These are phyloP conservation scores for Paraleonurus japonicus DNA, from an alignment of 257 asterid species.

Conservation along the genomic window DNA sequence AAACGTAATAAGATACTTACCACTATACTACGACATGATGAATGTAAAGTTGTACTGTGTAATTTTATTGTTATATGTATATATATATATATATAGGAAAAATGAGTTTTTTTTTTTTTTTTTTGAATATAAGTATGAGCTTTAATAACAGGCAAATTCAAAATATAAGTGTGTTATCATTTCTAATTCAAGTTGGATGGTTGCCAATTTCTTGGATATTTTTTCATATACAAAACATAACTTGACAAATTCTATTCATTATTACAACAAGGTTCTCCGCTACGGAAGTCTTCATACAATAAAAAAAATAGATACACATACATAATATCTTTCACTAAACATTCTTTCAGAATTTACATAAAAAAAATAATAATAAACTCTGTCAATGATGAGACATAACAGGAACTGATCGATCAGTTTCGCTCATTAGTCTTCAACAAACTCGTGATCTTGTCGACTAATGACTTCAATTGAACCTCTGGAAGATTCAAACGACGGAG, in stretches of 20 bases:
- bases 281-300: conserved; percentile 21
- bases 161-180: not conserved
- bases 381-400: not conserved
- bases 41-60: no score
- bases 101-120: no score
- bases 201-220: not conserved
- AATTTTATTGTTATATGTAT: no score
- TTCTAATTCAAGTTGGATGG: not conserved
- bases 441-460: conserved; percentile 28
- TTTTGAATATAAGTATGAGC: no score
- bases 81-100: no score
- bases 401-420: not conserved
- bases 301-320: not conserved
- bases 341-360: conserved; percentile 26
- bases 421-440: conserved; percentile 31
- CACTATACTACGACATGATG: no score
- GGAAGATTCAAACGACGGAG: conserved; percentile 44
- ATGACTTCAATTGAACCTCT: conserved; percentile 28
- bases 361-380: conserved; percentile 2
- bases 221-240: not conserved
- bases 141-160: no score
- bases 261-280: not conserved
- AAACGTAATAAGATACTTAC: no score
- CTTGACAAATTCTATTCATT: not conserved
- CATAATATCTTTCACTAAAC: not conserved